A percentile compares a stretch with the other conserved stretches of the same genome.
phyloP scores from a whole-genome alignment of 2,329 filamentous ascomycete genomes.

The Neurospora sp. region DNA sequence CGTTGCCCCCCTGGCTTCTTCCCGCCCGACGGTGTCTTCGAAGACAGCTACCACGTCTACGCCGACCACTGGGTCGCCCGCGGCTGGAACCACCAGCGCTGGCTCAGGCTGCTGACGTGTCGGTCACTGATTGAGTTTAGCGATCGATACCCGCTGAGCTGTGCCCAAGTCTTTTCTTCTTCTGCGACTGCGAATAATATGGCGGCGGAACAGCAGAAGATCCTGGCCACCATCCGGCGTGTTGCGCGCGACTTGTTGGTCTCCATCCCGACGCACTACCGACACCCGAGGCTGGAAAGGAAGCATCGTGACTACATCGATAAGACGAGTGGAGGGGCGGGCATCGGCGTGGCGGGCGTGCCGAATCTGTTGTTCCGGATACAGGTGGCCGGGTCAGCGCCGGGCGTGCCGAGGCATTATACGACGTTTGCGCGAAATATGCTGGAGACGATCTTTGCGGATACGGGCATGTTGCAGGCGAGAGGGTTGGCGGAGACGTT shows the following conservation, averaged over 20 bases:
- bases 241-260: conserved; percentile 35
- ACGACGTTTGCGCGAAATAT: conserved; percentile 36
- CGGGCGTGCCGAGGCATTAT: conserved; percentile 31
- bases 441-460: conserved; percentile 38
- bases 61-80: conserved; percentile 42
- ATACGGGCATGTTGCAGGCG: conserved; percentile 43
- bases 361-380: conserved; percentile 40
- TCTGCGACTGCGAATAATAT: conserved; percentile 7
- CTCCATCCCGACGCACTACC: conserved; percentile 41
- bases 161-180: conserved; percentile 21
- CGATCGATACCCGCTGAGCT: conserved; percentile 29
- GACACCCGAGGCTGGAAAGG: conserved; percentile 33
- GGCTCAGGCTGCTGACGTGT: conserved; percentile 43
- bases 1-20: conserved; percentile 20
- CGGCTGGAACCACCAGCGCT: conserved; percentile 51
- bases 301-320: conserved; percentile 23
- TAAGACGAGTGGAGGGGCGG: conserved; percentile 27
- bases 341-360: conserved; percentile 36
- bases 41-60: conserved; percentile 46
- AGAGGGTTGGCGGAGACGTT: conserved; percentile 31
- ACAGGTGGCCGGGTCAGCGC: conserved; percentile 36
- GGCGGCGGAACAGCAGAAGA: conserved; percentile 20
- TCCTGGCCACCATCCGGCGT: conserved; percentile 26
- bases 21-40: conserved; percentile 36
- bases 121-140: conserved; percentile 37